Conservation (phyloP, 805 yeast genomes). For the Metschnikowia kunwiensis region DNA sequence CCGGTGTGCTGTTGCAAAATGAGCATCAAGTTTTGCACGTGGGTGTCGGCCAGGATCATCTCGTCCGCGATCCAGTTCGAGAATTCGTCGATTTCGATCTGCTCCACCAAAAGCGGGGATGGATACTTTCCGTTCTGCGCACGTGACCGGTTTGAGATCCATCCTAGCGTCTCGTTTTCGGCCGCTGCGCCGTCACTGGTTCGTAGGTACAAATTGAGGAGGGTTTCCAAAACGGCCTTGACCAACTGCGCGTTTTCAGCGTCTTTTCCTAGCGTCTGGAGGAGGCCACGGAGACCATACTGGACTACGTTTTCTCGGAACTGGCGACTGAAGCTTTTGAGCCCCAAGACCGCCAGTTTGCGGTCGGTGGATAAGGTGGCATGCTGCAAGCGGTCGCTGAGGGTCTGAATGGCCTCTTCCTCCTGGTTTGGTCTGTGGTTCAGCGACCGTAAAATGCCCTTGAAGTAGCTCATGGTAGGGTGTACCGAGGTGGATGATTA, state of each 20-base stretch:
- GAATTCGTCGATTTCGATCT: conserved; percentile 70
- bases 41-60: conserved; percentile 54
- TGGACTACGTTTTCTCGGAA: conserved; percentile 90
- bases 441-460: conserved; percentile 34
- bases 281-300: conserved; percentile 72
- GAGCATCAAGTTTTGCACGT: conserved; percentile 28
- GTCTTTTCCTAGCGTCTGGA: conserved; percentile 64
- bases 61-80: conserved; percentile 96
- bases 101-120: conserved; percentile 61
- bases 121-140: conserved; percentile 75
- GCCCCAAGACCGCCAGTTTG: conserved; percentile 83
- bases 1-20: conserved; percentile 54
- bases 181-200: conserved; percentile 45
- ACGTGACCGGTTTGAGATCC: conserved; percentile 75
- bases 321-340: conserved; percentile 84
- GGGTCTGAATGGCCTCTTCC: conserved; percentile 81
- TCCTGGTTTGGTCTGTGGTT: conserved; percentile 45
- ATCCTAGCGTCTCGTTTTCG: conserved; percentile 62
- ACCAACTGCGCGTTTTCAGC: conserved; percentile 65
- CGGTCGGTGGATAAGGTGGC: conserved; percentile 81
- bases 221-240: conserved; percentile 80
- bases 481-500: too few species aligned
- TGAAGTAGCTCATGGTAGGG: conserved; percentile 33
- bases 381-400: conserved; percentile 83
- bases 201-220: conserved; percentile 74